Evolutionary conservation across 331 rosid species (phyloP).

Genomic region (Quercus phellos): DNA sequence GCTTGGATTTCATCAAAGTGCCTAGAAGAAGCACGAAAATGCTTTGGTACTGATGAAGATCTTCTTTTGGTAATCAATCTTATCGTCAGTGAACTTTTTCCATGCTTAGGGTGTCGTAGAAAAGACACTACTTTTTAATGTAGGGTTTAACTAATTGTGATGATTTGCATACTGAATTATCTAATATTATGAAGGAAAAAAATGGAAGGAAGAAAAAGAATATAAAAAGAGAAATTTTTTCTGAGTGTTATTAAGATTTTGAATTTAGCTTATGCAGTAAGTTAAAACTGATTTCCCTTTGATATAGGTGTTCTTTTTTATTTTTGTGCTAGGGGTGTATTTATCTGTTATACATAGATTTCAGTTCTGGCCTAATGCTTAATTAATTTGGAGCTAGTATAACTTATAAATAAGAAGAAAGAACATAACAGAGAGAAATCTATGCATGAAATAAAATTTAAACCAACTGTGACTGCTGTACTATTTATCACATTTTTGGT

Average conservation of each 20-base stretch:
- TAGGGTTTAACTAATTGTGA: neutral
- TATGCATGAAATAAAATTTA: neutral
- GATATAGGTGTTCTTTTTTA: neutral
- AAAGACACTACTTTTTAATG: neutral
- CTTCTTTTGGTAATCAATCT: slow-evolving; percentile 68
- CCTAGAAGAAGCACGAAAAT: slow-evolving; percentile 85
- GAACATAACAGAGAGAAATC: neutral
- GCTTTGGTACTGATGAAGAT: slow-evolving; percentile 98
- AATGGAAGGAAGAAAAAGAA: neutral
- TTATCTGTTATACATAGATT: neutral
- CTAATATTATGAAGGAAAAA: neutral
- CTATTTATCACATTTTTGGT: slow-evolving; percentile 8
- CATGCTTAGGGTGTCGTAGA: neutral
- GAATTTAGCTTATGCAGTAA: neutral
- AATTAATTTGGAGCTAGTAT: neutral
- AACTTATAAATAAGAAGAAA: neutral
- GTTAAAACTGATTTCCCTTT: neutral
- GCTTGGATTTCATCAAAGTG: slow-evolving; percentile 65
- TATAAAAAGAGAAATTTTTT: neutral
- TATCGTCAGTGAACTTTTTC: neutral
- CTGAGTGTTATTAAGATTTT: neutral
- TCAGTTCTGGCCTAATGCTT: neutral
- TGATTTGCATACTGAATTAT: neutral
- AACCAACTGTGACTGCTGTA: neutral
- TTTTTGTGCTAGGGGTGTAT: neutral